Percentiles rank a stretch among this genome's conserved stretches.
phyloP scores from a whole-genome alignment of 257 asterid genomes.

The Leptodermis oblonga region DNA sequence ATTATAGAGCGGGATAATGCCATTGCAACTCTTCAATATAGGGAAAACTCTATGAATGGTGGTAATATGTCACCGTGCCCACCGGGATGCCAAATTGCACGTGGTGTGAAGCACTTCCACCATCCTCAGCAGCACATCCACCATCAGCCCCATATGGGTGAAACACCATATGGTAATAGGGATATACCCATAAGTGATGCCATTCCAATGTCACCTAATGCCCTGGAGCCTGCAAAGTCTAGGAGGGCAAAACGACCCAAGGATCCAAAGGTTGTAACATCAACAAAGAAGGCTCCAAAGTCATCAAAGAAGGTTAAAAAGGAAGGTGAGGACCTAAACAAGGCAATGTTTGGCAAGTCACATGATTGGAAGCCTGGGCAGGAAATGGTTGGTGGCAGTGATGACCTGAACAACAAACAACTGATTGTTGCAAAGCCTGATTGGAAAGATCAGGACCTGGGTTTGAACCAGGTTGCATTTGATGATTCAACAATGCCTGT shows the following conservation, averaged over 20 bases:
- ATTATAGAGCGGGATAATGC: constrained; percentile 87
- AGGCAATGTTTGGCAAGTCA: constrained; percentile 35
- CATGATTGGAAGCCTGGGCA: constrained; percentile 41
- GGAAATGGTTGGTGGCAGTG: constrained; percentile 26
- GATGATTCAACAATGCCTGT: constrained; percentile 94
- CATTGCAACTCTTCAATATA: constrained; percentile 72
- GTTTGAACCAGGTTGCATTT: constrained; percentile 82
- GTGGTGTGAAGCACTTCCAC: constrained; percentile 70
- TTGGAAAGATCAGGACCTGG: constrained; percentile 93
- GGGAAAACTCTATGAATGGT: constrained; percentile 48
- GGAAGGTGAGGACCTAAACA: constrained; percentile 57
- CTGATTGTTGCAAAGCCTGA: constrained; percentile 39
- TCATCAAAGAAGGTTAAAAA: constrained; percentile 51
- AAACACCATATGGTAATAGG: constrained; percentile 40
- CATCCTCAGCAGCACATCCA: constrained; percentile 65
- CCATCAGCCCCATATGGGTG: constrained; percentile 47
- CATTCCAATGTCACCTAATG: constrained; percentile 40
- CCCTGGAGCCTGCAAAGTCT: constrained; percentile 59
- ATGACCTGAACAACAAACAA: constrained; percentile 34
- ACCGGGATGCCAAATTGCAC: constrained; percentile 67
- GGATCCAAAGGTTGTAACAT: constrained; percentile 44
- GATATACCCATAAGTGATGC: constrained; percentile 46
- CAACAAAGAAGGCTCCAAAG: constrained; percentile 43
- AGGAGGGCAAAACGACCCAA: constrained; percentile 57
- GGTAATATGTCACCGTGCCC: constrained; percentile 56